Conservation (phyloP, 805 yeast genomes). For the Wickerhamomyces bisporus region DNA sequence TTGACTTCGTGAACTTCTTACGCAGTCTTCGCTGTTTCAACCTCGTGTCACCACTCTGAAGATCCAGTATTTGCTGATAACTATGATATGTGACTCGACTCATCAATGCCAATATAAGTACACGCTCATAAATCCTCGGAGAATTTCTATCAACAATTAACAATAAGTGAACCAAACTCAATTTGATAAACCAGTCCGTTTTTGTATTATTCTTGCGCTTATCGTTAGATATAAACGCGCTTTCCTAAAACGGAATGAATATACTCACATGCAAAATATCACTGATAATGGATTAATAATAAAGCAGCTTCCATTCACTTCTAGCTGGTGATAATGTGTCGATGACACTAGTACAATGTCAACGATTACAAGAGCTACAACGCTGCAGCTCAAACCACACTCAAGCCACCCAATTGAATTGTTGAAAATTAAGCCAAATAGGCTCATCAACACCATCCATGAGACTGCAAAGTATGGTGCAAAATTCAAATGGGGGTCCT, state of each 20-base stretch:
- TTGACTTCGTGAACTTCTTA: slow-evolving; percentile 16
- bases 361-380: slow-evolving; percentile 3
- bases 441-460: slow-evolving; percentile 56
- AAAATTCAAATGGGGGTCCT: slow-evolving; percentile 53
- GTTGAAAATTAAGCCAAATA: slow-evolving; percentile 29
- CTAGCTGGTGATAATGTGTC: too few relatives aligned
- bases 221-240: slow-evolving; percentile 4
- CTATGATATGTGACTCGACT: slow-evolving; percentile 11
- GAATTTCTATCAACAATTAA: too few relatives aligned
- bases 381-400: slow-evolving; percentile 1
- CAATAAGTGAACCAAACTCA: too few relatives aligned
- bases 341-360: slow-evolving; percentile 1
- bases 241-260: too few relatives aligned
- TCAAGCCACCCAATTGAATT: slow-evolving; percentile 18
- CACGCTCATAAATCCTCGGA: too few relatives aligned
- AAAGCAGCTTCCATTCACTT: too few relatives aligned
- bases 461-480: slow-evolving; percentile 61
- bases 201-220: too few relatives aligned
- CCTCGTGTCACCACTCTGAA: neutral
- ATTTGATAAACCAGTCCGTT: too few relatives aligned
- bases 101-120: neutral
- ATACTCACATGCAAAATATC: too few relatives aligned
- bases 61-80: slow-evolving; percentile 19
- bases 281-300: too few relatives aligned
- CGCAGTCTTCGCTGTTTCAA: slow-evolving; percentile 11